Base-by-base conservation (phyloP, 768 basidiomycete species). In the Leccinellum albellum region DNA sequence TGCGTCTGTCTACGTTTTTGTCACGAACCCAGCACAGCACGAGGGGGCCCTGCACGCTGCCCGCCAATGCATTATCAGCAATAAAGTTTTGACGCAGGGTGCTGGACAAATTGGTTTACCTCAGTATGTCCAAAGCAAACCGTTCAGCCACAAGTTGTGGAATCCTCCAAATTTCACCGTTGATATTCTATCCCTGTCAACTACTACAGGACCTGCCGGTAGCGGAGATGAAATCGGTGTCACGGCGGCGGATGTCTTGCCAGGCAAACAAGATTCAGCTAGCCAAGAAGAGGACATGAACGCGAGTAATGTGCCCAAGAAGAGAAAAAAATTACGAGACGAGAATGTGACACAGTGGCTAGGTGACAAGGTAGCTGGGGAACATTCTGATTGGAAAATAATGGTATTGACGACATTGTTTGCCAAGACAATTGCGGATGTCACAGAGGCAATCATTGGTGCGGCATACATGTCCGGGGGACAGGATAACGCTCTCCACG, bases 401-500 rank as follows among this genome's bases (percentile, higher is more conserved):
- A 24, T 46, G 21, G 26, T 21, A 9, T 50, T 67, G 53, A 71
- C 50, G 50, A 40, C 35, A 23, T 58, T 52, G 17, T 62, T 55
- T 17, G 37, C 64, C 24, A 31, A 93, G 91, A 83, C 85, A 21
- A 77, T 92, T 28, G 91, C 92, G 50, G 92, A 94, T 71, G 88
- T 92, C 44, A 82, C 83, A 9, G 92, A 94, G 71, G 89, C 92
- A 4, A 83, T 94, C 57, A 84, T 93, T 26, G 92, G 87, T 32
- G 91, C 91, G 17, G 89, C 88, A 5, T 92, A 86, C 66, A 75
- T 89, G 46, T 83, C 86, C 23, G 87, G 87, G 12, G 91, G 90
- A 52, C 76, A 78, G 50, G 86, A 89, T 52, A 70, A 73, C 20
- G 91, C 87, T 6, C 78, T 91, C 47, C 78, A 79, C 58, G 82